phyloP scores from a whole-genome alignment of 805 yeast species.

The Nakazawaea siamensis region DNA sequence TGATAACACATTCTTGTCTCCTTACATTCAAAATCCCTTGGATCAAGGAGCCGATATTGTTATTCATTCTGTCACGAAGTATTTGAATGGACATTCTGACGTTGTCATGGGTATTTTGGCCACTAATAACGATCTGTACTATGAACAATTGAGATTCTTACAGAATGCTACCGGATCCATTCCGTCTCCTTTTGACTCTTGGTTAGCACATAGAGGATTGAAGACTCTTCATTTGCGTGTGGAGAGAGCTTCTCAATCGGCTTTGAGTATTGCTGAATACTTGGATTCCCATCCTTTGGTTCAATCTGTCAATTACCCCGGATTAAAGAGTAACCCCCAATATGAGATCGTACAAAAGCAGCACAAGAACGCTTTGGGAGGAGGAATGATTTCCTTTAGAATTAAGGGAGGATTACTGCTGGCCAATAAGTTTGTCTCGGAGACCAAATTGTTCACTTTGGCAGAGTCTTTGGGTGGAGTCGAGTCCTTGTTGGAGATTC shows the following conservation, averaged over 20 bases:
- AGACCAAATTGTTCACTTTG: constrained; percentile 70
- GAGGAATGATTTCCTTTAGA: constrained; percentile 88
- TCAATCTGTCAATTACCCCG: constrained; percentile 74
- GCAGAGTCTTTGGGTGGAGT: constrained; percentile 92
- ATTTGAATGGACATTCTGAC: constrained; percentile 88
- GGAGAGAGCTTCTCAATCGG: constrained; percentile 57
- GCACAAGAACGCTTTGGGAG: constrained; percentile 81
- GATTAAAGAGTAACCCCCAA: constrained; percentile 52
- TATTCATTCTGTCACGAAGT: constrained; percentile 84
- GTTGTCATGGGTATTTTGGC: constrained; percentile 83
- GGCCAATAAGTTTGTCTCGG: constrained; percentile 65
- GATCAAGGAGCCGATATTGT: constrained; percentile 80
- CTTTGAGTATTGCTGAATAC: constrained; percentile 61
- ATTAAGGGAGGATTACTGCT: constrained; percentile 74
- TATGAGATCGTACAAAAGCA: constrained; percentile 60
- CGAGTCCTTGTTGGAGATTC: constrained; percentile 79
- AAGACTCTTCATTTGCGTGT: constrained; percentile 80
- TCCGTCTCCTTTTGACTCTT: constrained; percentile 85
- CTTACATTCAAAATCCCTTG: constrained; percentile 81
- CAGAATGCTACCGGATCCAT: constrained; percentile 87
- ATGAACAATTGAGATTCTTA: constrained; percentile 61
- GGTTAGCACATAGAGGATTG: constrained; percentile 90
- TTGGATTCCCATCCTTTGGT: constrained; percentile 45
- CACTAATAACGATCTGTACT: constrained; percentile 51
- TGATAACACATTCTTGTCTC: constrained; percentile 84